phyloP scores from a whole-genome alignment of 2,329 filamentous ascomycete genomes.

The Talaromyces sp. region DNA sequence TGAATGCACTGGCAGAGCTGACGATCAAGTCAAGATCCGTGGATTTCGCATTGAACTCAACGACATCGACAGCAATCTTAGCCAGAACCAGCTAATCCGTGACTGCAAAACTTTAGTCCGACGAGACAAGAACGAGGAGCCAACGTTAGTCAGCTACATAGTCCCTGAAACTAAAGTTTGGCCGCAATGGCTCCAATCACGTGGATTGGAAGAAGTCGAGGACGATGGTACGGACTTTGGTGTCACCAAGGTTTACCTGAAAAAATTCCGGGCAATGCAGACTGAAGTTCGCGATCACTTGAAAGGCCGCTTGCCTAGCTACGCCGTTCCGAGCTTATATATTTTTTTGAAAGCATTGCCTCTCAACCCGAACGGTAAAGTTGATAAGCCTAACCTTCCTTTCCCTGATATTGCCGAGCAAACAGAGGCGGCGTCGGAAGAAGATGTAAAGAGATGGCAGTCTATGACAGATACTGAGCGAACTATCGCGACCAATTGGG shows the following conservation, averaged over 20 bases:
- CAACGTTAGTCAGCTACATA: conserved; percentile 80
- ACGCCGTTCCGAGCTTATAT: conserved; percentile 69
- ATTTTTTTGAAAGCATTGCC: conserved; percentile 68
- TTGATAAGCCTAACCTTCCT: conserved; percentile 71
- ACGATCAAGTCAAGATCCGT: conserved; percentile 91
- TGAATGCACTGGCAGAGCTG: conserved; percentile 71
- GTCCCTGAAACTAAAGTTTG: conserved; percentile 76
- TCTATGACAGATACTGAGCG: conserved; percentile 55
- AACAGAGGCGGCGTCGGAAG: conserved; percentile 49
- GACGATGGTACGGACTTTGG: conserved; percentile 42
- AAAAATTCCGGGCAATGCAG: conserved; percentile 56
- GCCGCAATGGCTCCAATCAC: conserved; percentile 58
- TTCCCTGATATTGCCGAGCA: conserved; percentile 71
- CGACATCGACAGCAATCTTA: conserved; percentile 83
- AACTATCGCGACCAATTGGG: conserved; percentile 66
- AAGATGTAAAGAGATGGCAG: conserved; percentile 42
- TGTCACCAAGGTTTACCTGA: conserved; percentile 32
- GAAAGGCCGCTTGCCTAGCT: conserved; percentile 64
- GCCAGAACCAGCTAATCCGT: conserved; percentile 65
- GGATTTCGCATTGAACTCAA: conserved; percentile 93
- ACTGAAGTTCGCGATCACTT: conserved; percentile 61
- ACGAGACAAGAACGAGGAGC: conserved; percentile 78
- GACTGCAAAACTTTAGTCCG: conserved; percentile 83
- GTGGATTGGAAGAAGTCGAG: conserved; percentile 47
- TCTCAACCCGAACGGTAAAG: conserved; percentile 80